These are phyloP conservation scores for Stygiomarasmius scandens DNA, from an alignment of 1,284 basidiomycete species.

Conservation along the genomic window DNA sequence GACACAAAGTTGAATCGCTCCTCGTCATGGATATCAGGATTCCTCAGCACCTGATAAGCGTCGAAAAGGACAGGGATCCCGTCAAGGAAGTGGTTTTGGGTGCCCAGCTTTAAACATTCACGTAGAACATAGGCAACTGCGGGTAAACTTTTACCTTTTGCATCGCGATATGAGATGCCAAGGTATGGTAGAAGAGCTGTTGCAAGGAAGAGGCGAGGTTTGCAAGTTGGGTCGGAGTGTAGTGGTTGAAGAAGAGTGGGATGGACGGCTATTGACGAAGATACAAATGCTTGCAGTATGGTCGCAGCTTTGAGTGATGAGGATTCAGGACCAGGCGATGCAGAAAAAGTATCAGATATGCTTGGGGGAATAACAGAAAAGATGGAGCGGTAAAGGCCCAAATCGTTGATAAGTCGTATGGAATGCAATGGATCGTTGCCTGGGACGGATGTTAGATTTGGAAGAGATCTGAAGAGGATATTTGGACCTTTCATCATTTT, in stretches of 20 bases:
- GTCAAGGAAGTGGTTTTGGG: slow-evolving; percentile 76
- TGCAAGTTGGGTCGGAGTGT: slow-evolving; percentile 41
- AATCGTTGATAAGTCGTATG: slow-evolving; percentile 69
- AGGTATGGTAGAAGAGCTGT: slow-evolving; percentile 69
- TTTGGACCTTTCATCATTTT: slow-evolving; percentile 95
- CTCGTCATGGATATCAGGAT: slow-evolving; percentile 29
- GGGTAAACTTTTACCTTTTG: slow-evolving; percentile 61
- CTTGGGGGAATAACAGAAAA: slow-evolving; percentile 61
- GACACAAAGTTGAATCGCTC: slow-evolving; percentile 24
- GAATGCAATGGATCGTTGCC: slow-evolving; percentile 77
- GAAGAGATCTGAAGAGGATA: too few relatives aligned
- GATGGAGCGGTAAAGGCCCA: slow-evolving; percentile 72
- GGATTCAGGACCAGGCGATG: slow-evolving; percentile 34
- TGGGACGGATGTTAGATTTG: too few relatives aligned
- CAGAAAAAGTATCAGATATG: slow-evolving; percentile 49
- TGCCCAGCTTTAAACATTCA: slow-evolving; percentile 84
- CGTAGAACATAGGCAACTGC: slow-evolving; percentile 75
- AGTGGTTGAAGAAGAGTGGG: slow-evolving; percentile 46
- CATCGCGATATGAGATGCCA: slow-evolving; percentile 60
- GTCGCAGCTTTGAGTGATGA: slow-evolving; percentile 58
- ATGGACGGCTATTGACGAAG: slow-evolving; percentile 44
- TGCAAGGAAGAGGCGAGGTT: slow-evolving; percentile 74
- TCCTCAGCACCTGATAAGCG: slow-evolving; percentile 52
- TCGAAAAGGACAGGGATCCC: slow-evolving; percentile 74
- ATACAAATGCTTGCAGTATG: slow-evolving; percentile 58